Evolutionary conservation across 163 green algal genomes (phyloP).

Genomic region (Chloroidium sp.): DNA sequence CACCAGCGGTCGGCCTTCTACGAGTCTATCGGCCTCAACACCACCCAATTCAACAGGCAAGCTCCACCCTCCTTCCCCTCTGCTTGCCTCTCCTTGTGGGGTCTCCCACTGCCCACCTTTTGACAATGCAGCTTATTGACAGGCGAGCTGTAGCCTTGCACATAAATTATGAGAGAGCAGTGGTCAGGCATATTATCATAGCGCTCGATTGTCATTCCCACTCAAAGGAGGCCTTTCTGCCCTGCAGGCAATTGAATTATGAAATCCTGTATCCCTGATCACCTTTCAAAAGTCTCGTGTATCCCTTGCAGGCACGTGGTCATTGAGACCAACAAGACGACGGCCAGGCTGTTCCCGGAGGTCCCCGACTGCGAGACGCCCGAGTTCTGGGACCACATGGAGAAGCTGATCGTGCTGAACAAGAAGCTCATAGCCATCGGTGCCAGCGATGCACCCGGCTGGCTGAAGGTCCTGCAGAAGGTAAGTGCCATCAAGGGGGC

Average conservation of each 20-base stretch:
- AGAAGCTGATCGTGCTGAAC: constrained; percentile 23
- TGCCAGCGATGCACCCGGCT: constrained; percentile 35
- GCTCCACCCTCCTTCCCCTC: neutral
- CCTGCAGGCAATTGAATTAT: neutral
- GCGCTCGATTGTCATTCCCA: too few relatives aligned
- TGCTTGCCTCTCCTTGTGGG: too few relatives aligned
- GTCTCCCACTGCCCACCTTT: too few relatives aligned
- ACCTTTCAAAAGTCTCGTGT: neutral
- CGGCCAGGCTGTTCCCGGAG: constrained; percentile 86
- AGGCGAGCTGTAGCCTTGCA: too few relatives aligned
- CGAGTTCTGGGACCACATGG: constrained; percentile 42
- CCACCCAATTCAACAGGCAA: constrained; percentile 83
- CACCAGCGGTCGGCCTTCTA: constrained; percentile 85
- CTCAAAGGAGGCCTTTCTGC: too few relatives aligned
- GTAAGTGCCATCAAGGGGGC: neutral
- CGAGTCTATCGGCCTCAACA: constrained; percentile 87
- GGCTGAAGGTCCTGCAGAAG: constrained; percentile 54
- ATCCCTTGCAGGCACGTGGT: constrained; percentile 77
- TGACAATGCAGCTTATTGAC: too few relatives aligned
- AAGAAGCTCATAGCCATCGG: constrained; percentile 52
- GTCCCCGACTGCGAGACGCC: constrained; percentile 44
- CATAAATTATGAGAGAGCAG: too few relatives aligned
- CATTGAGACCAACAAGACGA: constrained; percentile 98
- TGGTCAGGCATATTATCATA: too few relatives aligned
- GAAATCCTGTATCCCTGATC: too few relatives aligned